Conservation (phyloP, 2,329 filamentous ascomycete species). For the Scedosporium apiospermum region DNA sequence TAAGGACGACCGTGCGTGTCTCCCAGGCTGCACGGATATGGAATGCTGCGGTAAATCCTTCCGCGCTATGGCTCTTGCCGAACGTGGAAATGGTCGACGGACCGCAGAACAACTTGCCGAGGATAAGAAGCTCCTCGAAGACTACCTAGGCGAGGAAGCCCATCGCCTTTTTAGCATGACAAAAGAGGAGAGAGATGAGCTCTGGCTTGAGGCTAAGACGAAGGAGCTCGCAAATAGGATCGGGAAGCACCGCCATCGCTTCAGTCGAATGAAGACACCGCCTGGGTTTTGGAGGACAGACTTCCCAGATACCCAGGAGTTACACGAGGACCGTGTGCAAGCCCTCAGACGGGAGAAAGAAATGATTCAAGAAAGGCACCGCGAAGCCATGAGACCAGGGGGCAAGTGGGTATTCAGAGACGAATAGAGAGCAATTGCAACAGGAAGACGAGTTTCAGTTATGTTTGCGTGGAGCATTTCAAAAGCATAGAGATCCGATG, state of each 20-base stretch:
- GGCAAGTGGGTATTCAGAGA: conserved; percentile 78
- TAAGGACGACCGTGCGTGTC: conserved; percentile 56
- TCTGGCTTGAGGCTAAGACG: conserved; percentile 68
- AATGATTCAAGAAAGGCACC: conserved; percentile 62
- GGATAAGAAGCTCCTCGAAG: conserved; percentile 43
- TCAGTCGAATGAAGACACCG: conserved; percentile 61
- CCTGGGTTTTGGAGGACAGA: conserved; percentile 87
- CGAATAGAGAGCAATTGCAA: conserved; percentile 37
- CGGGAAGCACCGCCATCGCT: conserved; percentile 70
- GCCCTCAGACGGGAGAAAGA: conserved; percentile 54
- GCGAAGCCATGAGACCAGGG: conserved; percentile 68
- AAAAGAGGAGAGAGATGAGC: conserved; percentile 49
- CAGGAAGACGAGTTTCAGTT: no score
- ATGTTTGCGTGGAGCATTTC: no score
- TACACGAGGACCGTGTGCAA: conserved; percentile 53
- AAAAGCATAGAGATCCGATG: no score
- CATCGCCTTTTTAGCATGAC: conserved; percentile 51
- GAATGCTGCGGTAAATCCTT: conserved; percentile 71
- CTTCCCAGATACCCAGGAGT: conserved; percentile 82
- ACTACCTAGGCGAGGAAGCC: conserved; percentile 47
- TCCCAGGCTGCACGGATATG: conserved; percentile 65
- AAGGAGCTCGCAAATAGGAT: conserved; percentile 63
- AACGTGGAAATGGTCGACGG: conserved; percentile 30
- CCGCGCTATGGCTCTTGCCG: conserved; percentile 50
- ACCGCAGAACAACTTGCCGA: conserved; percentile 24